phyloP scores from a whole-genome alignment of 164 flowering plant genomes.

The Buxus sempervirens region DNA sequence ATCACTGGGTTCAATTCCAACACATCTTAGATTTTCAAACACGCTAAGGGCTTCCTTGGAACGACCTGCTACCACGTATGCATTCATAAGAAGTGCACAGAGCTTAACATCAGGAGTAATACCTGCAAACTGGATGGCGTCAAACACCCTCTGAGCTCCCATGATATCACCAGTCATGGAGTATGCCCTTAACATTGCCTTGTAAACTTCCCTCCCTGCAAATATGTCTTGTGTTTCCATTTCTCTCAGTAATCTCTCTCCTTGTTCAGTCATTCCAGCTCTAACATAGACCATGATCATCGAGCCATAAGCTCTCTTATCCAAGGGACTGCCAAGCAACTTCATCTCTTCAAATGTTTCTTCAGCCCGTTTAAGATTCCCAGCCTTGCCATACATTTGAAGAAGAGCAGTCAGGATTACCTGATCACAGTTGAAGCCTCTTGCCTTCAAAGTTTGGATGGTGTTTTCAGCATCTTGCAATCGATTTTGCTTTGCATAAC shows the following conservation, averaged over 20 bases:
- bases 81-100: slow-evolving; percentile 82
- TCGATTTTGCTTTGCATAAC: slow-evolving; percentile 54
- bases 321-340: slow-evolving; percentile 64
- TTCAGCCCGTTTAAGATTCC: slow-evolving; percentile 55
- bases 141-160: slow-evolving; percentile 83
- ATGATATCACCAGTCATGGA: slow-evolving; percentile 56
- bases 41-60: slow-evolving; percentile 49
- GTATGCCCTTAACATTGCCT: slow-evolving; percentile 85
- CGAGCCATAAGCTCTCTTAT: slow-evolving; percentile 75
- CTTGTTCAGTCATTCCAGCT: slow-evolving; percentile 56
- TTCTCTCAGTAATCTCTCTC: slow-evolving; percentile 61
- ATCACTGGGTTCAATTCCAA: slow-evolving; percentile 68
- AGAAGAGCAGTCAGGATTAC: slow-evolving; percentile 68
- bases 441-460: slow-evolving; percentile 47
- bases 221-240: slow-evolving; percentile 63
- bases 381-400: slow-evolving; percentile 86
- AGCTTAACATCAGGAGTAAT: slow-evolving; percentile 65
- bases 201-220: slow-evolving; percentile 79
- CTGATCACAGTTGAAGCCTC: slow-evolving; percentile 76
- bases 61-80: slow-evolving; percentile 58
- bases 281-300: slow-evolving; percentile 90
- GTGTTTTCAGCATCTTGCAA: slow-evolving; percentile 60
- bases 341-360: slow-evolving; percentile 67
- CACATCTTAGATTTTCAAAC: slow-evolving; percentile 66
- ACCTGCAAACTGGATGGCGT: slow-evolving; percentile 70